A percentile compares a stretch with the other conserved stretches of the same genome.
Conservation (phyloP, 768 basidiomycete genomes). For the Cystobasidium tubakii region DNA sequence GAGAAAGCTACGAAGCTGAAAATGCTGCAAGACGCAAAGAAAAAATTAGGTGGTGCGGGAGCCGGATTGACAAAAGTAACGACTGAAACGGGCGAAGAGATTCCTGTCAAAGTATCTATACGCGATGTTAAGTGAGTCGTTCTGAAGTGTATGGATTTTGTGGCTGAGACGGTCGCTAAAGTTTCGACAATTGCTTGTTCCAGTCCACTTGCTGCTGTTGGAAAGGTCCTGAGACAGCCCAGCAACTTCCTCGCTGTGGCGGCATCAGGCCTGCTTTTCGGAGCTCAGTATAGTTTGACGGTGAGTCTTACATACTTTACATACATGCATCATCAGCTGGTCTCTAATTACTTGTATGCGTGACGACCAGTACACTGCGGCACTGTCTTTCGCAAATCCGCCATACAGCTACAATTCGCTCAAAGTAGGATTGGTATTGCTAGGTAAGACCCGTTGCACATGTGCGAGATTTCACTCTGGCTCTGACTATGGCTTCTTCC, state of each 20-base stretch:
- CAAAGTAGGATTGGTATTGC: slow-evolving; percentile 67
- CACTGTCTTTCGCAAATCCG: slow-evolving; percentile 60
- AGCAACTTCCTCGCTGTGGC: slow-evolving; percentile 37
- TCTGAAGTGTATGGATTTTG: background rate
- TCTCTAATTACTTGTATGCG: too few species aligned
- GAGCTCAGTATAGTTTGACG: slow-evolving; percentile 63
- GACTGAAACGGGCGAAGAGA: slow-evolving; percentile 39
- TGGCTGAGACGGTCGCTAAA: too few species aligned
- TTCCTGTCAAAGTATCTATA: slow-evolving; percentile 41
- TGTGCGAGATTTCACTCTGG: too few species aligned
- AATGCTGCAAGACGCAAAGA: background rate
- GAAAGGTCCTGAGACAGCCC: slow-evolving; percentile 33
- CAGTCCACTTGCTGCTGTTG: slow-evolving; percentile 31
- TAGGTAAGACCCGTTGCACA: too few species aligned
- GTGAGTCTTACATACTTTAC: background rate
- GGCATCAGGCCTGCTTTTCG: slow-evolving; percentile 62
- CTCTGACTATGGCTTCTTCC: background rate
- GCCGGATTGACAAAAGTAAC: slow-evolving; percentile 23
- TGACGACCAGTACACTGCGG: slow-evolving; percentile 62
- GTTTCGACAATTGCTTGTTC: too few species aligned
- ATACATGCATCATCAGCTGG: too few species aligned
- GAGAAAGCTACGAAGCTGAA: background rate
- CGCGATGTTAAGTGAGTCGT: slow-evolving; percentile 54
- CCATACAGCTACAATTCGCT: slow-evolving; percentile 65
- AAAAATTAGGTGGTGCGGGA: slow-evolving; percentile 21